A percentile compares a stretch with the other conserved stretches of the same genome.
phyloP scores from a whole-genome alignment of 768 basidiomycete genomes.

The Candolleomyces eurysporus region DNA sequence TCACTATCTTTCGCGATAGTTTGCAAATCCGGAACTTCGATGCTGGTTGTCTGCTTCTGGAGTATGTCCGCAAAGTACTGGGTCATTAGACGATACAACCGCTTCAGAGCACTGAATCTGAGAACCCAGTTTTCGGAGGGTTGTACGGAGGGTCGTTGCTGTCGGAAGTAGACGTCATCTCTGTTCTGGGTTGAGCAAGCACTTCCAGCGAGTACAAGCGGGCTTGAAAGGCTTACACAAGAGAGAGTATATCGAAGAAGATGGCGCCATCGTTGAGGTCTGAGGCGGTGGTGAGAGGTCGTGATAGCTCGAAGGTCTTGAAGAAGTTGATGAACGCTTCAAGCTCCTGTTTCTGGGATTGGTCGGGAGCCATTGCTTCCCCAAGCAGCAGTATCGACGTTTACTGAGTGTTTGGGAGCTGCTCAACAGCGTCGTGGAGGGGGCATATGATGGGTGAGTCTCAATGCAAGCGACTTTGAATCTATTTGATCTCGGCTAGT shows the following conservation, averaged over 20 bases:
- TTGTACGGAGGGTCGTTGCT: conserved; percentile 56
- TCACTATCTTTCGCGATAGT: conserved; percentile 78
- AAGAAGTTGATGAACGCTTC: conserved; percentile 87
- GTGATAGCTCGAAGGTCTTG: conserved; percentile 63
- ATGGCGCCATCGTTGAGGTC: conserved; percentile 82
- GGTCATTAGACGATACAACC: conserved; percentile 83
- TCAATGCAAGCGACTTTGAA: neutral
- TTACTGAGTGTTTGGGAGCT: neutral
- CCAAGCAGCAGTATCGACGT: neutral
- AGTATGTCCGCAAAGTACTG: conserved; percentile 86
- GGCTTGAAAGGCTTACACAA: conserved; percentile 56
- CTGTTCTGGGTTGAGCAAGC: conserved; percentile 35
- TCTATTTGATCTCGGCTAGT: neutral
- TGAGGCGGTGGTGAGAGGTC: conserved; percentile 56
- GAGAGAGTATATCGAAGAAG: conserved; percentile 70
- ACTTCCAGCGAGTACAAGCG: neutral
- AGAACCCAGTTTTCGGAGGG: conserved; percentile 87
- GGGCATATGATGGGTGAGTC: neutral
- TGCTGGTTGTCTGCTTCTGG: conserved; percentile 70
- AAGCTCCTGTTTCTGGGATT: conserved; percentile 36
- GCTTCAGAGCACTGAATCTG: conserved; percentile 79
- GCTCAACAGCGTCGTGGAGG: neutral
- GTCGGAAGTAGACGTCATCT: conserved; percentile 76
- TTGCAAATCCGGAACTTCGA: conserved; percentile 88
- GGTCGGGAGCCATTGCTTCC: conserved; percentile 30